Evolutionary conservation across 1,284 basidiomycete species (phyloP).

Genomic region (Grifola frondosa): DNA sequence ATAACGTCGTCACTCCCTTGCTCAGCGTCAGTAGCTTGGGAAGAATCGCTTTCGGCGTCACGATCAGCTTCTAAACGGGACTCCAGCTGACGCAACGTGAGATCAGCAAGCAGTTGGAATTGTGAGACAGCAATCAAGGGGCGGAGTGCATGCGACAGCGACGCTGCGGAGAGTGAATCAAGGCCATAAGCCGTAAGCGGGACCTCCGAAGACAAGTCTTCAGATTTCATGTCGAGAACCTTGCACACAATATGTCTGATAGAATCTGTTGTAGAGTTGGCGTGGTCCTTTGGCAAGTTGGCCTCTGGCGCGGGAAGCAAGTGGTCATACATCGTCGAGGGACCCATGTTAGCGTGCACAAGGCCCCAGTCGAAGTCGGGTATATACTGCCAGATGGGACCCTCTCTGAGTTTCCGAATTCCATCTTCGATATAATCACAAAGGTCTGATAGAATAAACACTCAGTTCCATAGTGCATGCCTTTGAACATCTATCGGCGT

Average conservation of each 20-base stretch:
- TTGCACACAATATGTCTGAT: slow-evolving; percentile 18
- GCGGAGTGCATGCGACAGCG: slow-evolving; percentile 33
- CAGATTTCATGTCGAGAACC: slow-evolving; percentile 29
- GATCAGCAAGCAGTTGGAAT: slow-evolving; percentile 36
- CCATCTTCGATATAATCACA: slow-evolving; percentile 32
- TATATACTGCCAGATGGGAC: slow-evolving; percentile 28
- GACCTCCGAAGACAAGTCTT: slow-evolving; percentile 36
- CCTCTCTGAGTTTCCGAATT: slow-evolving; percentile 19
- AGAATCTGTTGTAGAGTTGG: slow-evolving; percentile 1
- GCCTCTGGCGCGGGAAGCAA: slow-evolving; percentile 14
- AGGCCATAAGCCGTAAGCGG: slow-evolving; percentile 42
- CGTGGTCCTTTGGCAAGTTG: neutral
- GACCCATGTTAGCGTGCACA: slow-evolving; percentile 21
- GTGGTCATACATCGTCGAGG: slow-evolving; percentile 23
- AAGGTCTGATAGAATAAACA: slow-evolving; percentile 26
- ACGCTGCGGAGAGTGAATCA: slow-evolving; percentile 38
- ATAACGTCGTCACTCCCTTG: too few species aligned
- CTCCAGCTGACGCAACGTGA: slow-evolving; percentile 15
- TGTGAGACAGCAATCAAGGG: slow-evolving; percentile 33
- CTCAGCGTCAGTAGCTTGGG: too few species aligned
- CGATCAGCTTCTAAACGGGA: too few species aligned
- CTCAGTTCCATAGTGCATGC: neutral
- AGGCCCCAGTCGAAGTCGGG: slow-evolving; percentile 31
- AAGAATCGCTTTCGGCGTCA: too few species aligned
- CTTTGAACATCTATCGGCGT: too few species aligned